Base-by-base conservation (phyloP, 768 basidiomycete genomes). In the Lentinula raphanica region DNA sequence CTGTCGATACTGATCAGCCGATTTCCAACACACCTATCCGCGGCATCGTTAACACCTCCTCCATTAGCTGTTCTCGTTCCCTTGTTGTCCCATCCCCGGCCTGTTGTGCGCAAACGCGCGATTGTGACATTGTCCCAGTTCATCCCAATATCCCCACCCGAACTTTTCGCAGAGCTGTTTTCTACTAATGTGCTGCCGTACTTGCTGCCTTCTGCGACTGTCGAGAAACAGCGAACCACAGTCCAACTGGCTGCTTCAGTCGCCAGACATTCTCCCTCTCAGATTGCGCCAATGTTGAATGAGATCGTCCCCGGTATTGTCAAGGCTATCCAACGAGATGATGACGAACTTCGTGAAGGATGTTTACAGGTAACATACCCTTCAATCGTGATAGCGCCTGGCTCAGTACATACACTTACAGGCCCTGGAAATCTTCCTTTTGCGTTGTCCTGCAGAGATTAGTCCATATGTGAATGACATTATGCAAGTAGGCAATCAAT, bases 91-190 rank as follows among this genome's bases (percentile, higher is more conserved):
- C 90, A 89, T 72, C 66, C 79, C 7, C 86, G 94, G 3, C 83
- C 90, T 9, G 92, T 93, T 0, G 91, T 98, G 54, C 85, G 95
- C 51, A 98, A 98, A 76, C 88, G 94, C 53, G 90, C 93, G 2
- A 94, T 98, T 59, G 76, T 86, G 36, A 92, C 94, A 0, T 70
- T 94, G 40, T 89, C 92, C 0, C 90, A 93, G 63, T 90, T 94
- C 68, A 79, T 94, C 38, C 89, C 87, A 15, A 83, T 84, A 42
- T 87, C 88, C 8, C 83, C 82, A 39, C 76, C 84, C 3, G 74
- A 78, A 2, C 70, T 90, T 9, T 90, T 91, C 67, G 68, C 76
- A 1, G 72, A 79, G n/a, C 72, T 93, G 29, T 72, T 94, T 45
- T 74, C 76, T 51, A 72, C 74, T 3, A 78, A 82, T 31, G 79